Percentiles rank a stretch among this genome's conserved stretches.
These are phyloP conservation scores for Phytopythium kandeliae DNA, from an alignment of 352 stramenopile species.

Conservation along the genomic window DNA sequence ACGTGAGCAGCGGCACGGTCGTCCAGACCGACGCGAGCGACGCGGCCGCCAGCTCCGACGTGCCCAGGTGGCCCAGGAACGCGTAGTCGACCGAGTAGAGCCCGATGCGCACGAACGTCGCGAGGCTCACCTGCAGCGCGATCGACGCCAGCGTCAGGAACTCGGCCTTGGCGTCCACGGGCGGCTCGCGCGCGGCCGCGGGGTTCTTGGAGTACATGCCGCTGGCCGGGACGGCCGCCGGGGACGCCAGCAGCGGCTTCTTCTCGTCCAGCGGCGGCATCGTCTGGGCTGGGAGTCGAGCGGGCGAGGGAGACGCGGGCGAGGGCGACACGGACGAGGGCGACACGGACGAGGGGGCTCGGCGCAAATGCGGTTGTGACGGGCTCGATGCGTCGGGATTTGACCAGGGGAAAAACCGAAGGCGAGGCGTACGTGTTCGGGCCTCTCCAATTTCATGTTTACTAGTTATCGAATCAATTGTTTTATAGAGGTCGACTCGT, in stretches of 20 bases:
- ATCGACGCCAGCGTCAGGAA: slow-evolving; percentile 67
- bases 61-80: slow-evolving; percentile 73
- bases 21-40: slow-evolving; percentile 77
- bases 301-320: too few relatives aligned
- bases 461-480: too few relatives aligned
- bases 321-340: too few relatives aligned
- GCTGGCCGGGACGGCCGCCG: not conserved
- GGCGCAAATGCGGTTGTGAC: slow-evolving; percentile 6
- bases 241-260: slow-evolving; percentile 15
- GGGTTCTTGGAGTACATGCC: not conserved
- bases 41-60: slow-evolving; percentile 60
- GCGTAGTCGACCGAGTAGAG: slow-evolving; percentile 74
- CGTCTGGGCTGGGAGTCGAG: not conserved
- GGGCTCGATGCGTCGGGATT: not conserved
- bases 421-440: too few relatives aligned
- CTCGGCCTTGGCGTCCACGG: slow-evolving; percentile 49
- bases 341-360: not conserved
- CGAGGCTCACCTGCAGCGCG: slow-evolving; percentile 74
- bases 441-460: too few relatives aligned
- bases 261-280: slow-evolving; percentile 19
- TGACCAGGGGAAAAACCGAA: too few relatives aligned
- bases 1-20: slow-evolving; percentile 53
- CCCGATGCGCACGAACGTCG: slow-evolving; percentile 69
- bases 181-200: slow-evolving; percentile 14
- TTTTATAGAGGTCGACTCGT: too few relatives aligned